These are phyloP conservation scores for Marasmius fiardii DNA, from an alignment of 1,284 basidiomycete genomes.

Conservation along the genomic window DNA sequence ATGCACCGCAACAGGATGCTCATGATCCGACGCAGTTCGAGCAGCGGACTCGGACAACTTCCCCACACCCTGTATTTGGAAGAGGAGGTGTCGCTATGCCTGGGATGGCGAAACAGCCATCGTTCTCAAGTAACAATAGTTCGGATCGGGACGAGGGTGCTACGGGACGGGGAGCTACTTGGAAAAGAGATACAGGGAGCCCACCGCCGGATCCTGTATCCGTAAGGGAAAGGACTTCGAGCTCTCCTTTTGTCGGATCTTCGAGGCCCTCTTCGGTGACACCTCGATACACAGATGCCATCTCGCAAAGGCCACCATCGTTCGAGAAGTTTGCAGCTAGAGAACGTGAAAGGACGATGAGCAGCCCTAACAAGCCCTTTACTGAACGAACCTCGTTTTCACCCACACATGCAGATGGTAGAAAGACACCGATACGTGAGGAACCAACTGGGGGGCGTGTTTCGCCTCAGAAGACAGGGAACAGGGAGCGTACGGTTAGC, in stretches of 20 bases:
- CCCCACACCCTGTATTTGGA: slow-evolving; percentile 73
- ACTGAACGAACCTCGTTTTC: background rate
- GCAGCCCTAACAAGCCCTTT: slow-evolving; percentile 21
- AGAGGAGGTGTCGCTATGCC: slow-evolving; percentile 70
- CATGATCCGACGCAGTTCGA: slow-evolving; percentile 64
- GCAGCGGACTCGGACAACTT: slow-evolving; percentile 45
- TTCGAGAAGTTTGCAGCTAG: slow-evolving; percentile 12
- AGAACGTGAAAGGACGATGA: slow-evolving; percentile 32
- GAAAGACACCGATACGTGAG: background rate
- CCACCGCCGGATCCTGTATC: background rate
- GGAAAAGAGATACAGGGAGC: background rate
- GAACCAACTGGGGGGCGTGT: slow-evolving; percentile 13
- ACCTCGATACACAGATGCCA: slow-evolving; percentile 33
- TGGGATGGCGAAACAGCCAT: slow-evolving; percentile 43
- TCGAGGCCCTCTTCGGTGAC: slow-evolving; percentile 32
- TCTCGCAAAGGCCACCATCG: slow-evolving; percentile 22
- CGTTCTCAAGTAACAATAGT: background rate
- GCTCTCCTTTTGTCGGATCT: background rate
- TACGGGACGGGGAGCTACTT: background rate
- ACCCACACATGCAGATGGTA: background rate
- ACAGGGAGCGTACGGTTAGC: slow-evolving; percentile 39
- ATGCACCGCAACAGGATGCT: slow-evolving; percentile 66
- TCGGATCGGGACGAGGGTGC: background rate
- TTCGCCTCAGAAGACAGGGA: slow-evolving; percentile 29
- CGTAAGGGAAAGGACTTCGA: background rate